Conservation (phyloP, 192 early-diverging fungal genomes). For the Entophlyctis helioformis region DNA sequence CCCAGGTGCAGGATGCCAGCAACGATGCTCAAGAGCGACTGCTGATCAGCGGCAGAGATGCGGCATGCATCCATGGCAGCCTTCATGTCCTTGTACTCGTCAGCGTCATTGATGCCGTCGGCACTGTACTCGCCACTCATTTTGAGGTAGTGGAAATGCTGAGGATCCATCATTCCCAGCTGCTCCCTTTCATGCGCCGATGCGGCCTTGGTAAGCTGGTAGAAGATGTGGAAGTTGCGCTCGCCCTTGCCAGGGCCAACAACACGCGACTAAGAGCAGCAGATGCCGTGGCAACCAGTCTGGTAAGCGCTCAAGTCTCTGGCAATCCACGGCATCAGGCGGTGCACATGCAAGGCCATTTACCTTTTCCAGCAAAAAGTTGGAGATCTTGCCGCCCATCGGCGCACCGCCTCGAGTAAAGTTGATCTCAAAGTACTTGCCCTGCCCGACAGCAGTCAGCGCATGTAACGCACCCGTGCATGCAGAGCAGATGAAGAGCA, state of each 20-base stretch:
- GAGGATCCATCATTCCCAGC: conserved; percentile 39
- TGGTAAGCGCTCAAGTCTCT: not conserved
- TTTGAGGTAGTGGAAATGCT: conserved; percentile 38
- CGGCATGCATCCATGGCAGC: conserved; percentile 91
- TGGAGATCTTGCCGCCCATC: conserved; percentile 92
- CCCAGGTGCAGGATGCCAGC: conserved; percentile 93
- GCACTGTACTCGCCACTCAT: conserved; percentile 42
- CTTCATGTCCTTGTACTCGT: conserved; percentile 79
- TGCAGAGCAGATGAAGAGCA: not conserved
- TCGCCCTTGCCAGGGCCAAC: conserved; percentile 89
- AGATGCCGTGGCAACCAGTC: no score
- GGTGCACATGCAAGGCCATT: not conserved
- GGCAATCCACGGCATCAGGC: not conserved
- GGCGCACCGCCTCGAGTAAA: conserved; percentile 88
- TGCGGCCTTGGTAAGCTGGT: conserved; percentile 29
- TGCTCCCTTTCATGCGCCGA: conserved; percentile 24
- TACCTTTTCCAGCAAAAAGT: conserved; percentile 94
- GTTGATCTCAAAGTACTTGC: conserved; percentile 98
- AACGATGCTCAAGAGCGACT: conserved; percentile 80
- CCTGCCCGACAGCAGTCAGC: conserved; percentile 29
- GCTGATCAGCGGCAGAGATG: conserved; percentile 65
- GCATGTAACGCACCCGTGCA: not conserved
- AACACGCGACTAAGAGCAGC: conserved; percentile 62
- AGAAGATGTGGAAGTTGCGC: conserved; percentile 97
- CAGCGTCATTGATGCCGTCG: conserved; percentile 83